Evolutionary conservation across 2,329 filamentous ascomycete species (phyloP).

Genomic region (Exophiala sp.): DNA sequence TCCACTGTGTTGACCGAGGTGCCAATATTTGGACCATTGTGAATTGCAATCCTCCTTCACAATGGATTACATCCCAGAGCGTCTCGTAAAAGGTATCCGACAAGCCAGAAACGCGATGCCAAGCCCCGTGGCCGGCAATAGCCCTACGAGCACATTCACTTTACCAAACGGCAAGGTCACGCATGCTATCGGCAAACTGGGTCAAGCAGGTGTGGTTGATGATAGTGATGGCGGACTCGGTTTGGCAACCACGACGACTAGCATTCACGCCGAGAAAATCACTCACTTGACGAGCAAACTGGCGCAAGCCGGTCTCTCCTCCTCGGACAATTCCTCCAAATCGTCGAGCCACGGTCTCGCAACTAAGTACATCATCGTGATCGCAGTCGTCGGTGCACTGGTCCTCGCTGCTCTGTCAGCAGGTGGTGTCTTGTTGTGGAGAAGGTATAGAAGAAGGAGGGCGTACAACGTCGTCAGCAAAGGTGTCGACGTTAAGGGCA

Average conservation of each 20-base stretch:
- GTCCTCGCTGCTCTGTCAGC: constrained; percentile 8
- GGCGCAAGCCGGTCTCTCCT: constrained; percentile 12
- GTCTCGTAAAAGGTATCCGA: constrained; percentile 5
- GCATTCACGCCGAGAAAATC: constrained; percentile 13
- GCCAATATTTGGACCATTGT: not conserved
- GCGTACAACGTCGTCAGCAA: constrained; percentile 19
- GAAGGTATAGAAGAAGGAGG: constrained; percentile 17
- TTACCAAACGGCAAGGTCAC: constrained; percentile 13
- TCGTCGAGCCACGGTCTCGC: constrained; percentile 10
- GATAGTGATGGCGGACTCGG: constrained; percentile 3
- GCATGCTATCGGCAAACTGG: constrained; percentile 14
- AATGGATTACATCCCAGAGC: constrained; percentile 15
- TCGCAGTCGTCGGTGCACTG: constrained; percentile 15
- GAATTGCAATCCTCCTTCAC: not conserved
- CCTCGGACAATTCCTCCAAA: constrained; percentile 1
- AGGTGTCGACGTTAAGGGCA: constrained; percentile 15
- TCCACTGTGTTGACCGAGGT: no score
- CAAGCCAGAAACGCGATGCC: constrained; percentile 5
- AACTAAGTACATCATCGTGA: constrained; percentile 19
- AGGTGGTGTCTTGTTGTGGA: constrained; percentile 17
- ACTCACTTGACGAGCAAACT: constrained; percentile 15
- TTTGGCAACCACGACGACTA: constrained; percentile 6
- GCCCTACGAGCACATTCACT: constrained; percentile 5
- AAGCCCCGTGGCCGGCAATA: not conserved
- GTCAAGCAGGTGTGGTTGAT: constrained; percentile 18